These are phyloP conservation scores for Metschnikowia continentalis DNA, from an alignment of 805 yeast genomes.

Conservation along the genomic window DNA sequence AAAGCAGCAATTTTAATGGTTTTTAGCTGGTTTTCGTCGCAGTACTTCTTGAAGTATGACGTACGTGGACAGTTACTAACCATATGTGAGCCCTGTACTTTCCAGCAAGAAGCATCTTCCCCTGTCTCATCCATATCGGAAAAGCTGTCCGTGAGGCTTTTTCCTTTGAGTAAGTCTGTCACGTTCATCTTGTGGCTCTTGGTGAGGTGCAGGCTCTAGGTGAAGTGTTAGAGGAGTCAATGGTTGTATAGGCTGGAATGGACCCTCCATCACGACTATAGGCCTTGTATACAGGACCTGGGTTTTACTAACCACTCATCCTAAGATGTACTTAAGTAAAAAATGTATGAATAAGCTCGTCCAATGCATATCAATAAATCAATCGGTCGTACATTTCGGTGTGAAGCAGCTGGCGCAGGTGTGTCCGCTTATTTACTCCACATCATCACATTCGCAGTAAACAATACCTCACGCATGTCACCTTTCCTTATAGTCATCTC, in stretches of 20 bases:
- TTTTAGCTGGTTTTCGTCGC: background rate
- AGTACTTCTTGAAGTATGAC: slow-evolving; percentile 1
- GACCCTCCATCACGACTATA: background rate
- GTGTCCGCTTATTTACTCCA: background rate
- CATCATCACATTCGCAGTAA: background rate
- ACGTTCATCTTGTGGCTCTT: background rate
- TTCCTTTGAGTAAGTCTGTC: background rate
- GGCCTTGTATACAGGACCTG: background rate
- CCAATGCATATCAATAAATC: background rate
- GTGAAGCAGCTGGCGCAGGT: background rate
- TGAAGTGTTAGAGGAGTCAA: too few relatives aligned
- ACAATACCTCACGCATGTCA: background rate
- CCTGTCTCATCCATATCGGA: background rate
- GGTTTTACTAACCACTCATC: background rate
- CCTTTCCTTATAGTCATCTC: background rate
- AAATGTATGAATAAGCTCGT: background rate
- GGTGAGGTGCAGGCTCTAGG: too few relatives aligned
- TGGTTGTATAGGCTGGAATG: background rate
- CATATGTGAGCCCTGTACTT: slow-evolving; percentile 38
- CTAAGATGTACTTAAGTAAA: background rate
- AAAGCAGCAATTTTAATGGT: slow-evolving; percentile 57
- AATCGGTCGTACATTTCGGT: background rate
- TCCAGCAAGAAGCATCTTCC: slow-evolving; percentile 21
- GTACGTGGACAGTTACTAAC: slow-evolving; percentile 38
- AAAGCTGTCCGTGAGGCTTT: background rate